Conservation (phyloP, 2,329 filamentous ascomycete species). For the Penicillium rolfsii region DNA sequence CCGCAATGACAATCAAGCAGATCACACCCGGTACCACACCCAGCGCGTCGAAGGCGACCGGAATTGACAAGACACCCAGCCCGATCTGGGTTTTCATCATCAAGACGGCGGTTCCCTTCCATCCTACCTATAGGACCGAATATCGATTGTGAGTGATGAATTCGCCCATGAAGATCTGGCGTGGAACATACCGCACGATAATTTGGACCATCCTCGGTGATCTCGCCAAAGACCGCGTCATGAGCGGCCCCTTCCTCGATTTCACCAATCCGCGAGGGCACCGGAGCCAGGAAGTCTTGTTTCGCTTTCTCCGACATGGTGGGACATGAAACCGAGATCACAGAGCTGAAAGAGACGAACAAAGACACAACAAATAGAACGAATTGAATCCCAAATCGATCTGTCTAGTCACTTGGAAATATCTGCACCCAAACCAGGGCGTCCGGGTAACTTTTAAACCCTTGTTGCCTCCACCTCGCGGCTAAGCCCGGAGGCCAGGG, state of each 20-base stretch:
- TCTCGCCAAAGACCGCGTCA: constrained; percentile 27
- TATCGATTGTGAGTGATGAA: not conserved
- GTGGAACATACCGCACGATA: constrained; percentile 23
- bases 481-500: not conserved
- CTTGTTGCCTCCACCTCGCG: not conserved
- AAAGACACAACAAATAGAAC: not conserved
- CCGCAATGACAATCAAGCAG: constrained; percentile 1
- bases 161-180: not conserved
- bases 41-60: constrained; percentile 54
- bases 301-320: constrained; percentile 15
- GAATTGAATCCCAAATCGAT: not conserved
- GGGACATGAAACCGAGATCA: not conserved
- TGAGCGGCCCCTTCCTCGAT: constrained; percentile 10
- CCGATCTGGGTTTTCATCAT: constrained; percentile 19
- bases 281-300: constrained; percentile 4
- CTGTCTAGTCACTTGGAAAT: not conserved
- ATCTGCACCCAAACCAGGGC: not conserved
- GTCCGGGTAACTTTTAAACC: constrained; percentile 4
- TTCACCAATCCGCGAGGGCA: constrained; percentile 8
- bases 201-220: constrained; percentile 24
- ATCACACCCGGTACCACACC: constrained; percentile 54
- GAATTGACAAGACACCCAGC: constrained; percentile 60
- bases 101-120: constrained; percentile 11
- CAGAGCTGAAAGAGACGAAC: not conserved
- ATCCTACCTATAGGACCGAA: constrained; percentile 7